These are phyloP conservation scores for Ottelia alismoides DNA, from an alignment of 106 monocot genomes.

Conservation along the genomic window DNA sequence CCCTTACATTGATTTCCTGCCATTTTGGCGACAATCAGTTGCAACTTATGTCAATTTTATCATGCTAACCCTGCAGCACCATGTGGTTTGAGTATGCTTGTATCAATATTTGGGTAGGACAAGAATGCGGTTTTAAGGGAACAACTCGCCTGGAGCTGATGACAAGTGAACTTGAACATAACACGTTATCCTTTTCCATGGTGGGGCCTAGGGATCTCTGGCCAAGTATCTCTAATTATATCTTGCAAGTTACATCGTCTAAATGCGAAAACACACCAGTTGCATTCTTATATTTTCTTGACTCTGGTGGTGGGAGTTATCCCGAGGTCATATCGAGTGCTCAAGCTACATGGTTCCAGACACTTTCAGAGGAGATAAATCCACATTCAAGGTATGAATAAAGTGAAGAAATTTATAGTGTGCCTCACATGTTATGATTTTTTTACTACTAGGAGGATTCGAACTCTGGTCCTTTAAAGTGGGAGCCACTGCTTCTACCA, in stretches of 20 bases:
- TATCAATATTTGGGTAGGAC: slow-evolving; percentile 20
- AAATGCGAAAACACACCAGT: slow-evolving; percentile 17
- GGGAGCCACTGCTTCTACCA: too few relatives aligned
- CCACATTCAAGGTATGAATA: slow-evolving; percentile 38
- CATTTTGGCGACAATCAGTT: too few relatives aligned
- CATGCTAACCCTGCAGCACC: too few relatives aligned
- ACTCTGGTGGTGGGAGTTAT: slow-evolving; percentile 89
- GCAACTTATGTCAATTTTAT: too few relatives aligned
- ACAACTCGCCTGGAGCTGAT: slow-evolving; percentile 47
- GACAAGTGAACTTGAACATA: slow-evolving; percentile 29
- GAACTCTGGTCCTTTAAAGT: too few relatives aligned
- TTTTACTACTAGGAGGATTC: slow-evolving; percentile 2
- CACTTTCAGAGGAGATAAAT: slow-evolving; percentile 38
- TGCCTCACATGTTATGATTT: too few relatives aligned
- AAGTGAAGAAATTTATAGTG: background rate
- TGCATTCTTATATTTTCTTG: slow-evolving; percentile 66
- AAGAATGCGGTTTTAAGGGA: slow-evolving; percentile 53
- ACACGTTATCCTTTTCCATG: slow-evolving; percentile 39
- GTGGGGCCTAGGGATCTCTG: slow-evolving; percentile 59
- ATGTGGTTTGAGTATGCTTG: too few relatives aligned
- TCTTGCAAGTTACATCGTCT: slow-evolving; percentile 50
- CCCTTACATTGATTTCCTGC: too few relatives aligned
- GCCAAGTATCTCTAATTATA: slow-evolving; percentile 79
- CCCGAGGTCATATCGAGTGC: slow-evolving; percentile 80
- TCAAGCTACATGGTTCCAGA: slow-evolving; percentile 61